Base-by-base conservation (phyloP, 441 rosid species). In the Populus hybrid region DNA sequence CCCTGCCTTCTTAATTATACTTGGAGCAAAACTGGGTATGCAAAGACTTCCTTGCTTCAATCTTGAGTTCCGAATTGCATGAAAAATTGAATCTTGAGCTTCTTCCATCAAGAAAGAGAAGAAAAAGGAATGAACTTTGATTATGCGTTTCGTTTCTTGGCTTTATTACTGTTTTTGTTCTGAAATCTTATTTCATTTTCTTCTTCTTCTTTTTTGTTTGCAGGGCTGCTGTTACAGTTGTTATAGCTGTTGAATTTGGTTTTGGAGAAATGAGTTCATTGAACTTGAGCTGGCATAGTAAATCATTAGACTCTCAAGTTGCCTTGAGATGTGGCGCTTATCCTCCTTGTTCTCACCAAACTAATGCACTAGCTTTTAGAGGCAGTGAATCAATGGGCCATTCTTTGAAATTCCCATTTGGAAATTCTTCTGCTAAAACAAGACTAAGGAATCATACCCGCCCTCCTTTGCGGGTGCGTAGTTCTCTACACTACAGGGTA, bases 231-330 rank as follows among this genome's bases (percentile, higher is more conserved):
- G 26, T 23, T 24, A 33, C 21, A 7, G 24, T 8, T 2, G 6
- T 10, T 26, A 6, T 74, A 64, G 56, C 59, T 50, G 9, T 28
- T 11, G 35, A 23, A 10, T 24, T 64, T 64, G 70, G 70, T 68
- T 67, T 68, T 21, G 67, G 53, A 64, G 71, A 82, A 76, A 92
- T 92, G 94, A 87, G 82, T 83, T 89, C 92, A 0, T 82, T 86
- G 69, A 84, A 81, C 78, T 82, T 89, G 74, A 84, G 84, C 73
- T 71, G 78, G 16, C 73, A 69, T 4, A 21, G 56, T 64, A 78
- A 35, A 18, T 12, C 33, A 11, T 28, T 50, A 18, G 74, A 29
- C 45, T 64, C 42, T 36, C 73, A 66, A 71, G 9, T 76, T 11
- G 3, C 38, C 61, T 36, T 50, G 28, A 31, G 77, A 68, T 71